phyloP scores from a whole-genome alignment of 2,329 filamentous ascomycete genomes.

The Grosmannia clavigera region DNA sequence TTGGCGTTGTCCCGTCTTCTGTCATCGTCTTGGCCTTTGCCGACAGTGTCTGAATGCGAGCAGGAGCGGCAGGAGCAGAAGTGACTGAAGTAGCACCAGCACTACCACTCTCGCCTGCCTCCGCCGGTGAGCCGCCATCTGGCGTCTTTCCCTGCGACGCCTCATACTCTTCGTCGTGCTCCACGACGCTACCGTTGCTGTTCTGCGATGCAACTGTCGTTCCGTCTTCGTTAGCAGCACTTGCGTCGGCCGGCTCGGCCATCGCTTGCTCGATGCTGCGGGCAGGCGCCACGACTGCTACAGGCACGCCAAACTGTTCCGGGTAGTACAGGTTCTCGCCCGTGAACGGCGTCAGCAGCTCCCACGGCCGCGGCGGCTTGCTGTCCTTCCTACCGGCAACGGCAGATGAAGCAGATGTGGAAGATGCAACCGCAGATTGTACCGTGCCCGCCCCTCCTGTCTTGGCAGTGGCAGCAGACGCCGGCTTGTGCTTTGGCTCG shows the following conservation, averaged over 20 bases:
- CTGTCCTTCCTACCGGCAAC: neutral
- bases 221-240: neutral
- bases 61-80: neutral
- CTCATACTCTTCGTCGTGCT: neutral
- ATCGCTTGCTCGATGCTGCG: neutral
- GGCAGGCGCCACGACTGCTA: neutral
- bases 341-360: slow-evolving; percentile 11
- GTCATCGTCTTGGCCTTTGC: neutral
- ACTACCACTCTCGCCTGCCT: neutral
- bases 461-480: neutral
- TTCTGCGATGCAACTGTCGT: neutral
- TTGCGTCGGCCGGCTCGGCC: neutral
- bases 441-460: neutral
- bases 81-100: neutral
- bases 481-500: slow-evolving; percentile 1
- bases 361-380: slow-evolving; percentile 9
- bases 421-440: neutral
- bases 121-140: neutral
- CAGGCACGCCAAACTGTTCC: slow-evolving; percentile 10
- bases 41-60: neutral
- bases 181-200: neutral
- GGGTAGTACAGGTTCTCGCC: slow-evolving; percentile 9
- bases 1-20: slow-evolving; percentile 6
- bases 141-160: neutral
- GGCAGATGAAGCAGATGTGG: neutral